phyloP scores from a whole-genome alignment of 2,329 filamentous ascomycete genomes.

The Paraphaeosphaeria sporulosa region DNA sequence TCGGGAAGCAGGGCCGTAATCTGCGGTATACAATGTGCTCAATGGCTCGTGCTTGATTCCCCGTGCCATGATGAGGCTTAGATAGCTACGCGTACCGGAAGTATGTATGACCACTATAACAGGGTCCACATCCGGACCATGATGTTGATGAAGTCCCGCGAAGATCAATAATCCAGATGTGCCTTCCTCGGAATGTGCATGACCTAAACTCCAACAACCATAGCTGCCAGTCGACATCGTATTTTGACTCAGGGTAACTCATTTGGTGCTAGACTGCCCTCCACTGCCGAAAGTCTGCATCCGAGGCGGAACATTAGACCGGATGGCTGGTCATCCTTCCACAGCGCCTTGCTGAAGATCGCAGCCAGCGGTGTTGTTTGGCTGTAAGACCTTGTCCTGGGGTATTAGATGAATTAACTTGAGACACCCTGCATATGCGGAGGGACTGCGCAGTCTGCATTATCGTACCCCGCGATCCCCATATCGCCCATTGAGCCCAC shows the following conservation, averaged over 20 bases:
- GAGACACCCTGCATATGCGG: slow-evolving; percentile 33
- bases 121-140: slow-evolving; percentile 32
- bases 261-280: slow-evolving; percentile 12
- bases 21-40: slow-evolving; percentile 35
- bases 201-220: slow-evolving; percentile 13
- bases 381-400: slow-evolving; percentile 24
- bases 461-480: slow-evolving; percentile 38
- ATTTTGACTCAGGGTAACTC: slow-evolving; percentile 1
- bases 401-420: slow-evolving; percentile 35
- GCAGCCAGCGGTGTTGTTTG: slow-evolving; percentile 25
- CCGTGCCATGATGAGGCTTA: slow-evolving; percentile 41
- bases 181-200: slow-evolving; percentile 25
- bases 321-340: slow-evolving; percentile 16
- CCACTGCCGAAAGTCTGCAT: slow-evolving; percentile 19
- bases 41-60: slow-evolving; percentile 37
- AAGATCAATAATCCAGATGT: slow-evolving; percentile 27
- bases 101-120: slow-evolving; percentile 33
- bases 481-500: slow-evolving; percentile 23
- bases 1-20: slow-evolving; percentile 49
- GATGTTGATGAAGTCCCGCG: slow-evolving; percentile 21
- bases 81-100: slow-evolving; percentile 35
- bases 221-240: background rate
- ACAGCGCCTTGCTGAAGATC: slow-evolving; percentile 20
- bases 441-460: slow-evolving; percentile 24
- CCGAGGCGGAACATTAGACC: slow-evolving; percentile 5